Base-by-base conservation (phyloP, 805 yeast genomes). In the Ogataea nitratoaversa region DNA sequence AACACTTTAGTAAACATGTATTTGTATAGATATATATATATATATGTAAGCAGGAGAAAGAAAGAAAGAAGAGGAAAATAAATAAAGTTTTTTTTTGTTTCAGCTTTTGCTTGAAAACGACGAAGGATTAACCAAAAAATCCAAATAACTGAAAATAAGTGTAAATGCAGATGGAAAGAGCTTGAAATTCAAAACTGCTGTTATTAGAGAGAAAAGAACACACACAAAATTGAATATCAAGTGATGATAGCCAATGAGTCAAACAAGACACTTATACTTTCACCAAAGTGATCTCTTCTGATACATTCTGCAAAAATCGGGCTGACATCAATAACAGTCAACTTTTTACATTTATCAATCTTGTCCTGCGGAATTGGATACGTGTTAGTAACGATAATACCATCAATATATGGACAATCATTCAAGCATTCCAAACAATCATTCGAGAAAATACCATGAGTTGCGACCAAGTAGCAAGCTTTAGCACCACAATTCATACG, bases 211-310 rank as follows among this genome's bases (percentile, higher is more conserved):
- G n/a, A n/a, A n/a, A n/a, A n/a, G n/a, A n/a, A n/a, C n/a, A n/a
- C n/a, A n/a, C n/a, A n/a, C n/a, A n/a, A n/a, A n/a, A n/a, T n/a
- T n/a, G n/a, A n/a, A n/a, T n/a, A n/a, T n/a, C 36, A 63, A 30
- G 57, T 59, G 37, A 63, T 54, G 32, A 78, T 76, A 35, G 90
- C 84, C 49, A 89, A 72, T 36, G 95, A 88, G 63, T 90, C 96
- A 62, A 91, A 90, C 54, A 90, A 69, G 17, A 90, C 95, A 30
- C 96, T 86, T 47, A 91, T 90, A 54, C 95, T 84, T 70, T 91
- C 98, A 62, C 99, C 99, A 56, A 91, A 90, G 64, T 93, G 99
- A 61, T 93, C 96, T 70, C 99, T 84, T 69, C 99, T 82, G 46
- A 93, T 91, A 66, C 98, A 93, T 70, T 93, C 99, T 27, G 98